phyloP scores from a whole-genome alignment of 805 yeast species.

The Ogataea saltuana region DNA sequence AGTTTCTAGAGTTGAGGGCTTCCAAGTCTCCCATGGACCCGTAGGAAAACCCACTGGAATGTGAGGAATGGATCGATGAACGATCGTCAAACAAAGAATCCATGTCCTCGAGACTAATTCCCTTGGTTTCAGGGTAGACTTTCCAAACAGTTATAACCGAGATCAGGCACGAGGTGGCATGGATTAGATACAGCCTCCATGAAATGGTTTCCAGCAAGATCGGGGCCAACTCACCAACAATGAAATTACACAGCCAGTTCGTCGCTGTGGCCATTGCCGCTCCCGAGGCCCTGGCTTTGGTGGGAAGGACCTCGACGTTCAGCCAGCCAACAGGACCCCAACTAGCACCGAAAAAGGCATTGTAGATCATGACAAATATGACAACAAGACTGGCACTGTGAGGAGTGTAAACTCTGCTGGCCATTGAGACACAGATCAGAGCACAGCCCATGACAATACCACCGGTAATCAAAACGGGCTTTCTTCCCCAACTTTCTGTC shows the following conservation, averaged over 20 bases:
- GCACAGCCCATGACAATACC: slow-evolving; percentile 78
- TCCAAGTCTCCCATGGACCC: slow-evolving; percentile 24
- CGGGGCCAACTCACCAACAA: slow-evolving; percentile 92
- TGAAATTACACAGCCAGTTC: slow-evolving; percentile 89
- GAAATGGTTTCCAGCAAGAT: slow-evolving; percentile 70
- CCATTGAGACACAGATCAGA: slow-evolving; percentile 62
- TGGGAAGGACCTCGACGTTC: slow-evolving; percentile 80
- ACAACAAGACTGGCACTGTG: slow-evolving; percentile 74
- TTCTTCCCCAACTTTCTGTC: slow-evolving; percentile 90
- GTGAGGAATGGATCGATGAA: slow-evolving; percentile 30
- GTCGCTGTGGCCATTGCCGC: slow-evolving; percentile 90
- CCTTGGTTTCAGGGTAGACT: slow-evolving; percentile 88
- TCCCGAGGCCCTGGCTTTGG: slow-evolving; percentile 82
- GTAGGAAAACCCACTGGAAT: slow-evolving; percentile 19
- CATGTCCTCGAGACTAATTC: slow-evolving; percentile 87
- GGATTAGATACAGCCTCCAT: slow-evolving; percentile 82
- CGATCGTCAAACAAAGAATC: slow-evolving; percentile 82
- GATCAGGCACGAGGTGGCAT: slow-evolving; percentile 72
- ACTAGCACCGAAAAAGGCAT: slow-evolving; percentile 82
- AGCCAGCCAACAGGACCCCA: slow-evolving; percentile 97
- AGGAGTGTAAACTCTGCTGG: slow-evolving; percentile 45
- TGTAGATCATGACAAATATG: slow-evolving; percentile 71
- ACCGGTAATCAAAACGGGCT: slow-evolving; percentile 79
- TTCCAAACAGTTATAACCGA: slow-evolving; percentile 73
- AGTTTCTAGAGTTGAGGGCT: slow-evolving; percentile 19